A percentile compares a stretch with the other conserved stretches of the same genome.
These are phyloP conservation scores for Melaleuca alternifolia DNA, from an alignment of 345 rosid species.

Conservation along the genomic window DNA sequence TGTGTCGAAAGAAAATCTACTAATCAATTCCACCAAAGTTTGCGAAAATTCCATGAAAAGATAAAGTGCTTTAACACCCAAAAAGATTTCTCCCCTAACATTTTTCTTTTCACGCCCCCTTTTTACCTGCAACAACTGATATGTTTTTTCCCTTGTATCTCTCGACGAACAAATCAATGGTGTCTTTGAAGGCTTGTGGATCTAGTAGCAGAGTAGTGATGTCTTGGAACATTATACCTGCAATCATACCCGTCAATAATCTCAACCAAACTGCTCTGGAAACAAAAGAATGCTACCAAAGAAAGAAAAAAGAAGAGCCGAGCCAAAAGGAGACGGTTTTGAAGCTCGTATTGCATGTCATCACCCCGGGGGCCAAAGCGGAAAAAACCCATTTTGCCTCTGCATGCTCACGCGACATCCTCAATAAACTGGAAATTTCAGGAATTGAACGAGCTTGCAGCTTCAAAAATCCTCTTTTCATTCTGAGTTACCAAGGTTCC, in stretches of 20 bases:
- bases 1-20: background rate
- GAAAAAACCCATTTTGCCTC: background rate
- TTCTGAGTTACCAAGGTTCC: background rate
- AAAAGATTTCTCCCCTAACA: background rate
- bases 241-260: background rate
- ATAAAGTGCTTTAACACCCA: conserved; percentile 2
- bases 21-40: background rate
- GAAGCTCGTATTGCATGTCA: background rate
- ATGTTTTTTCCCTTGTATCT: conserved; percentile 30
- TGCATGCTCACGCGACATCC: background rate
- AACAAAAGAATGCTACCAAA: background rate
- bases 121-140: conserved; percentile 38
- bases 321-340: background rate
- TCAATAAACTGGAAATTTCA: background rate
- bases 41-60: conserved; percentile 10
- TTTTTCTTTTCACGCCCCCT: background rate
- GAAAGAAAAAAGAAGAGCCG: background rate
- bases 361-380: background rate
- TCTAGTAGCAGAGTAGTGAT: conserved; percentile 38
- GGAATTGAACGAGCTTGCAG: background rate
- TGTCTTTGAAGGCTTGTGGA: conserved; percentile 34
- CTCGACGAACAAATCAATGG: conserved; percentile 47
- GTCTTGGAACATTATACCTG: conserved; percentile 46
- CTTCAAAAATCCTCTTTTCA: background rate
- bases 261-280: background rate